These are phyloP conservation scores for Bacidia rubella DNA, from an alignment of 495 filamentous ascomycete genomes.

Conservation along the genomic window DNA sequence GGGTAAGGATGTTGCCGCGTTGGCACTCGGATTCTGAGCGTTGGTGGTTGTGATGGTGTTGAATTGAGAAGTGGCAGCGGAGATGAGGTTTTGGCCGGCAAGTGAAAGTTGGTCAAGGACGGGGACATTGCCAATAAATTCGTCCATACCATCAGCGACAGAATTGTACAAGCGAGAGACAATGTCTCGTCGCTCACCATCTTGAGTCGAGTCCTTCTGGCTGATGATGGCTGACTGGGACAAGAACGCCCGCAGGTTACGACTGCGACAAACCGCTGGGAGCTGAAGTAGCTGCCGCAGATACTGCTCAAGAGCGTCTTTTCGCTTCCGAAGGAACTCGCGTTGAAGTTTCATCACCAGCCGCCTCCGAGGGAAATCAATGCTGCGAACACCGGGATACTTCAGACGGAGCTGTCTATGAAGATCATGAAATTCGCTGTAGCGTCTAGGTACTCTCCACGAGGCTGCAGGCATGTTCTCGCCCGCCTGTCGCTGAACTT, in stretches of 20 bases:
- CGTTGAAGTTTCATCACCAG: slow-evolving; percentile 93
- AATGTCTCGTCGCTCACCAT: slow-evolving; percentile 67
- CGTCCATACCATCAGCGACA: slow-evolving; percentile 95
- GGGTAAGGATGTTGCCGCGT: slow-evolving; percentile 24
- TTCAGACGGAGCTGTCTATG: slow-evolving; percentile 74
- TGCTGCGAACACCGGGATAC: slow-evolving; percentile 72
- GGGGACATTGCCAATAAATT: slow-evolving; percentile 88
- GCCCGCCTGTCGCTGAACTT: slow-evolving; percentile 78
- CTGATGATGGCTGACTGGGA: slow-evolving; percentile 68
- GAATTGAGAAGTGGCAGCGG: slow-evolving; percentile 70
- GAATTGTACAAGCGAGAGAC: slow-evolving; percentile 92
- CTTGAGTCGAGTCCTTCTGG: slow-evolving; percentile 25
- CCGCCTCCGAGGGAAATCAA: slow-evolving; percentile 83
- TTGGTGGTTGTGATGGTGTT: slow-evolving; percentile 35
- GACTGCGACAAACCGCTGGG: slow-evolving; percentile 86
- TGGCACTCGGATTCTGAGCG: slow-evolving; percentile 19
- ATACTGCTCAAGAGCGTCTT: slow-evolving; percentile 71
- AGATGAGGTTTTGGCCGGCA: slow-evolving; percentile 84
- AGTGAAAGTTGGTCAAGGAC: slow-evolving; percentile 89
- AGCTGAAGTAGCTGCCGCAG: slow-evolving; percentile 69
- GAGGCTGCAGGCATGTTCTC: slow-evolving; percentile 77
- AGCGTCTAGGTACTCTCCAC: slow-evolving; percentile 69
- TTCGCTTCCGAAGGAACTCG: slow-evolving; percentile 85
- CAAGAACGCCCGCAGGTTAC: slow-evolving; percentile 84
- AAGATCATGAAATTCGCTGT: slow-evolving; percentile 93